These are phyloP conservation scores for Phalaenopsis aphrodite DNA, from an alignment of 106 monocot species.

Conservation along the genomic window DNA sequence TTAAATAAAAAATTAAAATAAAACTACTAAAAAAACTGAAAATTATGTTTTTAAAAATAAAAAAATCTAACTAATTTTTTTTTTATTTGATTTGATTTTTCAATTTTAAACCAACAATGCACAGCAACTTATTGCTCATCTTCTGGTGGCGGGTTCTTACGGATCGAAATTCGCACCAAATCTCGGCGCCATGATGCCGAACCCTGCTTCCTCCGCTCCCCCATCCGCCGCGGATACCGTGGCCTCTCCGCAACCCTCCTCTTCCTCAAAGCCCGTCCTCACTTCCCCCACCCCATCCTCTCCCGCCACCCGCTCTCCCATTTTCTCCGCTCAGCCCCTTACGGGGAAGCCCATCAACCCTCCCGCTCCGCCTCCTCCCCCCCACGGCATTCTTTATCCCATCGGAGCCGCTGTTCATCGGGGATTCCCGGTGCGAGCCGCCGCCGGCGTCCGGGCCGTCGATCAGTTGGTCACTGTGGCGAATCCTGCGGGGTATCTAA, in stretches of 20 bases:
- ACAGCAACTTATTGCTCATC: neutral
- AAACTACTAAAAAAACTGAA: no score
- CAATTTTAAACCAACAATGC: no score
- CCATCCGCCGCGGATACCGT: neutral
- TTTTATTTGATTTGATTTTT: no score
- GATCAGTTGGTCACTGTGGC: slow-evolving; percentile 18
- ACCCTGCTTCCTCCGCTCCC: neutral
- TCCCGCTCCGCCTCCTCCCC: neutral
- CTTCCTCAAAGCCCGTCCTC: neutral
- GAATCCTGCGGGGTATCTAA: slow-evolving; percentile 14
- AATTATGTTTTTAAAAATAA: no score
- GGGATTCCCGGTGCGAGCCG: slow-evolving; percentile 1
- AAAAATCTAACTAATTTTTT: no score
- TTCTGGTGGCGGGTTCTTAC: neutral
- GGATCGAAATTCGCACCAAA: neutral
- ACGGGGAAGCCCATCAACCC: slow-evolving; percentile 1
- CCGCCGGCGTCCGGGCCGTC: neutral
- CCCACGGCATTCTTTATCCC: slow-evolving; percentile 4
- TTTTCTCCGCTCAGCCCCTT: slow-evolving; percentile 5
- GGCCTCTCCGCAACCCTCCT: neutral
- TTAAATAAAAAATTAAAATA: no score
- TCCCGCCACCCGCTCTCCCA: neutral
- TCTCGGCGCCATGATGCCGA: neutral
- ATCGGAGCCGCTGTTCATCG: neutral
- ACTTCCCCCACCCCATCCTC: neutral